Base-by-base conservation (phyloP, 306 rosid species). In the Dryas drummondii region DNA sequence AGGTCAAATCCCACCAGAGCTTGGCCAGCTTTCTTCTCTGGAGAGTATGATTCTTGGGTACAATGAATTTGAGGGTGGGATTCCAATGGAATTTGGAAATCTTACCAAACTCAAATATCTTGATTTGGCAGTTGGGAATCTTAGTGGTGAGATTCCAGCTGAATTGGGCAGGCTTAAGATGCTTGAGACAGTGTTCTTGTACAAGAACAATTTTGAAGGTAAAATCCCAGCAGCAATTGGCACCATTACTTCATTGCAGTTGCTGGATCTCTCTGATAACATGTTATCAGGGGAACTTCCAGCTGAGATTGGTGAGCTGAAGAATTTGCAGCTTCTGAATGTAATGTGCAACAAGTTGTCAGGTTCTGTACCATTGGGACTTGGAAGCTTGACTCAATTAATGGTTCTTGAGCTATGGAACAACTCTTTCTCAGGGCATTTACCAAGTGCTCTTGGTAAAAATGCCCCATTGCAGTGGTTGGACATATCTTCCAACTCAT, bases 41-140 rank as follows among this genome's bases (percentile, higher is more conserved):
- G 99, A 94, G 83, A 78, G 67, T 37, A 76, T 91, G 57, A 94
- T 94, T 55, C 83, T 92, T 47, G 97, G 99, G 12, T 94, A 90
- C 80, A 94, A 94, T 74, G 89, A 79, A 40, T 92, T 90, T 76
- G 88, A 89, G 71, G 99, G 98, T 52, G 87, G 84, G 22, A 85
- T 94, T 83, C 97, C 99, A 42, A 11, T 10, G 32, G 96, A 86
- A 70, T 92, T 94, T 78, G 93, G 97, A 65, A 90, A 94, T 45
- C 97, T 94, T 73, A 87, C 93, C 65, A 86, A 77, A 74, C 86
- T 94, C 32, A 86, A 83, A 78, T 94, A 92, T 82, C 96, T 94
- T 82, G 99, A 94, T 86, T 85, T 94, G 77, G 92, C 99, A 62
- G 85, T 81, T 61, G 93, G 97, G 17, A 92, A 89, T 84, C 97